Conservation (phyloP, 2,329 filamentous ascomycete genomes). For the Westerdykella sp. region DNA sequence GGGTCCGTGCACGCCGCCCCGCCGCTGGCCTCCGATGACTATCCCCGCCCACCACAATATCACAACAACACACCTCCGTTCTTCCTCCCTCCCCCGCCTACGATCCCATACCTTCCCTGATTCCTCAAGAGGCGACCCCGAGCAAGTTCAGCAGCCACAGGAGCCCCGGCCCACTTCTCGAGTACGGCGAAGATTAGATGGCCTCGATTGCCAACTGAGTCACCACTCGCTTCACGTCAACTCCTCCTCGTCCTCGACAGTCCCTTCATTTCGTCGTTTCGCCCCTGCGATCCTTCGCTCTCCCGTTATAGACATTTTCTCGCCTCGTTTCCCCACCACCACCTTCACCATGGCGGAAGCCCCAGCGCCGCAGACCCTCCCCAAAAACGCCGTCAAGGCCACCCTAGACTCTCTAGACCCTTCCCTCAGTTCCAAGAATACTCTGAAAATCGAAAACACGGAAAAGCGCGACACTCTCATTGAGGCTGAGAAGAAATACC, state of each 20-base stretch:
- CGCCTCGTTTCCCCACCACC: background rate
- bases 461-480: constrained; percentile 82
- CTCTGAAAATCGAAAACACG: constrained; percentile 65
- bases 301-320: background rate
- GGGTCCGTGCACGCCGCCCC: no score
- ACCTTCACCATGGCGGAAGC: constrained; percentile 26
- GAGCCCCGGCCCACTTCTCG: background rate
- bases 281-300: constrained; percentile 1
- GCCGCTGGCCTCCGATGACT: no score
- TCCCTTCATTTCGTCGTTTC: constrained; percentile 2
- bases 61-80: no score
- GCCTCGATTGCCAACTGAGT: no score
- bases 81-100: no score
- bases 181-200: background rate
- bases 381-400: constrained; percentile 43
- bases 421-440: constrained; percentile 51
- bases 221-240: background rate
- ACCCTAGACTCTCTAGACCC: constrained; percentile 52
- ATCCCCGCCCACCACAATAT: no score
- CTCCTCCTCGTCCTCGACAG: constrained; percentile 2
- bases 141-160: no score
- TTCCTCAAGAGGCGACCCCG: no score
- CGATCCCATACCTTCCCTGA: no score
- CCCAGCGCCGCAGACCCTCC: constrained; percentile 19
- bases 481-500: constrained; percentile 84